A percentile compares a stretch with the other conserved stretches of the same genome.
Conservation (phyloP, 140 eudicot species). For the Anethum foeniculum region DNA sequence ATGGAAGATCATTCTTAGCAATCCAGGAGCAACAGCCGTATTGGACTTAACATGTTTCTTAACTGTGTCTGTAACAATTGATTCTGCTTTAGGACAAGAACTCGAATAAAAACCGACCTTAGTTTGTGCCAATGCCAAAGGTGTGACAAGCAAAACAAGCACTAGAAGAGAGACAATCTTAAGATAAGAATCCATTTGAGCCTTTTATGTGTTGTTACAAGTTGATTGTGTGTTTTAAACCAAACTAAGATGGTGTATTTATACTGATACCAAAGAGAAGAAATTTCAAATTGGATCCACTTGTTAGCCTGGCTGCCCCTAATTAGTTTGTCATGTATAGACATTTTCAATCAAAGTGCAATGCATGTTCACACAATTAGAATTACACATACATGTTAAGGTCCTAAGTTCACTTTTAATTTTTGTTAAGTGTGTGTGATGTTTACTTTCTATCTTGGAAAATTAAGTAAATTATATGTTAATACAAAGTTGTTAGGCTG, state of each 20-base stretch:
- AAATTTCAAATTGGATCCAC: not conserved
- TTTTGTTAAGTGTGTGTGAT: too few species aligned
- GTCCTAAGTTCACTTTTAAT: not conserved
- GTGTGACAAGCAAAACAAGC: conserved; percentile 14
- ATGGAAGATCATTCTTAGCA: too few species aligned
- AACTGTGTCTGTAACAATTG: too few species aligned
- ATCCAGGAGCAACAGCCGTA: conserved; percentile 37
- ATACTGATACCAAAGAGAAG: not conserved
- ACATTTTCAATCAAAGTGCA: not conserved
- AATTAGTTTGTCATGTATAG: not conserved
- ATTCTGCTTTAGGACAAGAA: too few species aligned
- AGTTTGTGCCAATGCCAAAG: conserved; percentile 41
- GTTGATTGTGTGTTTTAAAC: not conserved
- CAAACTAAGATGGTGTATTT: not conserved
- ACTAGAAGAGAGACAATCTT: conserved; percentile 12
- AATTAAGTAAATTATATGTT: not conserved
- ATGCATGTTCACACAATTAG: not conserved
- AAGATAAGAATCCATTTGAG: not conserved
- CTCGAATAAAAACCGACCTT: too few species aligned
- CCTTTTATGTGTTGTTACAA: too few species aligned
- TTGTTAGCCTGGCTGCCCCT: not conserved
- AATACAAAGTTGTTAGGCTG: not conserved
- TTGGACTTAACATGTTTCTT: too few species aligned
- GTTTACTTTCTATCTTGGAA: too few species aligned
- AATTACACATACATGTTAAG: not conserved